Base-by-base conservation (phyloP, 352 stramenopile species). In the Globisporangium splendens region DNA sequence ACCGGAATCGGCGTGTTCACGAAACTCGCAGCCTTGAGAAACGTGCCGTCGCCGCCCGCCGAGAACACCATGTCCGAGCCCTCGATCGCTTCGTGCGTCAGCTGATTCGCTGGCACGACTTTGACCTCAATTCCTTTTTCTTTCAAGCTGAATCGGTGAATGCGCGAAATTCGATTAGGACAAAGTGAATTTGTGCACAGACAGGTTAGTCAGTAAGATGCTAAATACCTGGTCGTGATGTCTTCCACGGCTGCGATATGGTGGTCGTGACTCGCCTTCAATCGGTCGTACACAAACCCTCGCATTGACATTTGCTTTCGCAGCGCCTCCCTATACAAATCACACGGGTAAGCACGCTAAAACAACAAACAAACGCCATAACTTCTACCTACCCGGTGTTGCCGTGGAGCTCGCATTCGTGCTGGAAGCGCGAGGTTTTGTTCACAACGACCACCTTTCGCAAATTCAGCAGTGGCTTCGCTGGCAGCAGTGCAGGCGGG, bases 241-340 rank as follows among this genome's bases (percentile, higher is more conserved):
- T 95, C 86, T n/a, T 93, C 84, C 4, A 95, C 59, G 0, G 86
- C 86, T 59, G 90, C 78, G 5, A 93, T 70, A 56, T 95, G 86
- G 65, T 95, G 86, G 48, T 95, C 86, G 58, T 95, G 86, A 44
- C 83, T 95, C 2, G 83, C 82, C 50, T 92, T 91, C 33, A 95
- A 68, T 3, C 86, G 82, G 44, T 95, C 86, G 66, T 93, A 90
- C 31, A 95, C 72, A 57, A 95, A 95, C 33, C 86, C 86, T 55
- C 86, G 82, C 86, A 95, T 93, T 2, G 86, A 95, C 86, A 95
- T 93, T 72, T 95, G 83, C 74, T 95, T 95, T 22, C 85, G 79
- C 46, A 95, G 61, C 20, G 82, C 84, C 65, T 95, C 86, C n/a
- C 83, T 93, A n/a, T 15, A 69, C 17, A 28, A 66, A 46, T 22